These are phyloP conservation scores for Triticum urartu DNA, from an alignment of 176 grass and related monocot genomes.

Conservation along the genomic window DNA sequence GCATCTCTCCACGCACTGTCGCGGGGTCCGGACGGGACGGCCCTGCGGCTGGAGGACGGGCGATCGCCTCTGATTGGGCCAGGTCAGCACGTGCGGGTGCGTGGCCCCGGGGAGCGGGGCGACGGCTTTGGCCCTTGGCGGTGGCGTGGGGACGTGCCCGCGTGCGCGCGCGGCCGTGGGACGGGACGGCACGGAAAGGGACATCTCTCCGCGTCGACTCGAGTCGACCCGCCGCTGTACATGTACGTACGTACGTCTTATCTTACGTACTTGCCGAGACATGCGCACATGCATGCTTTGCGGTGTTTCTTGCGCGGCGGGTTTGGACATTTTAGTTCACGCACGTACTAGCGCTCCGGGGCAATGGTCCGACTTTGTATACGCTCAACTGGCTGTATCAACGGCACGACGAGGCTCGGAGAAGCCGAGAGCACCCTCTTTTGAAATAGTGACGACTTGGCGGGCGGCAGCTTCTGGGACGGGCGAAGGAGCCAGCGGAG, in stretches of 20 bases:
- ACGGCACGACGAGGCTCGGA: background rate
- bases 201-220: background rate
- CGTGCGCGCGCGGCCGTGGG: background rate
- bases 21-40: background rate
- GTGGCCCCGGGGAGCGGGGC: background rate
- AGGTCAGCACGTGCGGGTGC: conserved; percentile 33
- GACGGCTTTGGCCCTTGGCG: conserved; percentile 36
- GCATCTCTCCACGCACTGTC: conserved; percentile 19
- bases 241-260: background rate
- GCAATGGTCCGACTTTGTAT: background rate
- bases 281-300: background rate
- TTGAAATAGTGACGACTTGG: background rate
- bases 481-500: background rate
- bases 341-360: background rate
- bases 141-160: background rate
- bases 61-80: background rate
- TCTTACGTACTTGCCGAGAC: background rate
- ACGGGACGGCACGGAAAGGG: background rate
- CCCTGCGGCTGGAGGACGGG: background rate
- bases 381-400: too few species aligned
- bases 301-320: background rate
- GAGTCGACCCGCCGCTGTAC: background rate
- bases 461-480: background rate
- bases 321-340: background rate
- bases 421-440: too few species aligned